Base-by-base conservation (phyloP, 2,329 filamentous ascomycete species). In the Thielaviopsis euricoi region DNA sequence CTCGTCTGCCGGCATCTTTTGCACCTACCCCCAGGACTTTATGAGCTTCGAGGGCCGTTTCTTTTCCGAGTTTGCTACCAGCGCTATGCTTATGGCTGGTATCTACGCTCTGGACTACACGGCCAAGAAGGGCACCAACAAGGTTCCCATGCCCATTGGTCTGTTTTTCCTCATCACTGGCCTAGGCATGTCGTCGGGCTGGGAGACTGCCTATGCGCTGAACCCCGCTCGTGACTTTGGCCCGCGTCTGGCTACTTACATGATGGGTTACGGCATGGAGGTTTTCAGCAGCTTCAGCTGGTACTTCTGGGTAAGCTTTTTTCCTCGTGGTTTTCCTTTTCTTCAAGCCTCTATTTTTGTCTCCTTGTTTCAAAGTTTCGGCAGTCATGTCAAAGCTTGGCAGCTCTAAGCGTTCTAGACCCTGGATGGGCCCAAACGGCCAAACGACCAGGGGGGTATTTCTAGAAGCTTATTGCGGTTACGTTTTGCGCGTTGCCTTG, bases 131-230 rank as follows among this genome's bases (percentile, higher is more conserved):
- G 81, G 80, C 3, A 80, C 80, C 1, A 79, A 80, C 0, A 71
- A 74, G 1, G 60, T 71, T 57, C 57, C 57, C 17, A 74, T 79
- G 59, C 82, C 83, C 0, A 69, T 88, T 1, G 78, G 73, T 7
- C 69, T 87, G 6, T 85, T 87, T 70, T 87, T 87, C 69, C 72
- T 87, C 53, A 81, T 88, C 61, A 87, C 87, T 65, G 85, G 83
- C 9, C 80, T 88, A 21, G 85, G 83, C n/a, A 81, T 82, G 37
- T 85, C 82, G 65, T 87, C 86, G 64, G 85, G 86, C 6, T 87
- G 82, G 83, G 79, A 88, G 67, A 89, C 85, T 1, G 83, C 85
- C 43, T 88, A 86, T 68, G 85, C 85, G 13, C 86, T 87, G 62
- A 88, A 88, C 64, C 68, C 86, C 50, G 85, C 83, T 46, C 76